Evolutionary conservation across 805 yeast species (phyloP).

Genomic region (Hanseniaspora lindneri): DNA sequence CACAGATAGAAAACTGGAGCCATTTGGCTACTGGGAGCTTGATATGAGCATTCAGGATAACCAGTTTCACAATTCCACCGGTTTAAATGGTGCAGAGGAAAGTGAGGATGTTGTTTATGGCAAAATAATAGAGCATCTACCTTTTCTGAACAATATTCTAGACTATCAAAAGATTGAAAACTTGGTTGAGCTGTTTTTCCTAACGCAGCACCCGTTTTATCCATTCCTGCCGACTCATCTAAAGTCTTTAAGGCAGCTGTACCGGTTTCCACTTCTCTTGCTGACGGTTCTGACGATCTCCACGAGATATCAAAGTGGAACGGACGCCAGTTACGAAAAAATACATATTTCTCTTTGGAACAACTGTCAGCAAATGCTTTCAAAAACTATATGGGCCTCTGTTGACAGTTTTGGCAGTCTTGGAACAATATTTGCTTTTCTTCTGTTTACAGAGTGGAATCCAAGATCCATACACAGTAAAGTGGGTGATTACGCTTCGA

Average conservation of each 20-base stretch:
- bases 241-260: slow-evolving; percentile 51
- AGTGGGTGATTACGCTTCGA: slow-evolving; percentile 72
- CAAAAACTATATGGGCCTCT: slow-evolving; percentile 78
- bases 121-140: not conserved
- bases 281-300: slow-evolving; percentile 74
- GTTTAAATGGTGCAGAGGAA: not conserved
- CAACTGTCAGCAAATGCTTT: slow-evolving; percentile 65
- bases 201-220: slow-evolving; percentile 77
- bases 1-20: slow-evolving; percentile 11
- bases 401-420: slow-evolving; percentile 79
- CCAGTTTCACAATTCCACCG: not conserved
- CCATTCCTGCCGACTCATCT: slow-evolving; percentile 73
- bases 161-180: slow-evolving; percentile 50
- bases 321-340: slow-evolving; percentile 32
- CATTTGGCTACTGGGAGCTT: slow-evolving; percentile 7
- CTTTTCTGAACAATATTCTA: slow-evolving; percentile 40
- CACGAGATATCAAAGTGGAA: slow-evolving; percentile 59
- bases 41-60: slow-evolving; percentile 3
- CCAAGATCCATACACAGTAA: slow-evolving; percentile 88
- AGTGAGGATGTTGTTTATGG: slow-evolving; percentile 23
- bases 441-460: slow-evolving; percentile 87
- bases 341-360: slow-evolving; percentile 77
- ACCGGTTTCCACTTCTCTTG: slow-evolving; percentile 68
- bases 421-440: slow-evolving; percentile 75
- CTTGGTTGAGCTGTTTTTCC: slow-evolving; percentile 51